These are phyloP conservation scores for Candida chauliodis DNA, from an alignment of 805 yeast species.

Conservation along the genomic window DNA sequence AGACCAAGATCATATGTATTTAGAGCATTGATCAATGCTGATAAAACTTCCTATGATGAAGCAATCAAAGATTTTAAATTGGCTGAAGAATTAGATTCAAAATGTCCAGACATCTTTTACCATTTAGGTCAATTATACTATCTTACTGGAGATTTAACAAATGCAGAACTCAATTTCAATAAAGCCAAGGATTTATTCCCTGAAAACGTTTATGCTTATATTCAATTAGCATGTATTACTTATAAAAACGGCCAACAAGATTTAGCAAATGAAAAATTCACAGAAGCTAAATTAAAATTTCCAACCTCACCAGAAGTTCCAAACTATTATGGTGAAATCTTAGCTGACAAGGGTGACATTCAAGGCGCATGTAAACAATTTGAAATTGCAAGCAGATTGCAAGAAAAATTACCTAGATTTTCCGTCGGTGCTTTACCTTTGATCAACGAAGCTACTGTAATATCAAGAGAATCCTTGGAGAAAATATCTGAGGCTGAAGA, in stretches of 20 bases:
- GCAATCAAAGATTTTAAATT: slow-evolving; percentile 63
- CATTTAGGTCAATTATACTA: slow-evolving; percentile 93
- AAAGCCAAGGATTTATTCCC: slow-evolving; percentile 74
- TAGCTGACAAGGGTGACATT: slow-evolving; percentile 75
- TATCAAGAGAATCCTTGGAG: slow-evolving; percentile 53
- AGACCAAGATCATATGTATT: slow-evolving; percentile 79
- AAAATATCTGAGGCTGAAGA: slow-evolving; percentile 53
- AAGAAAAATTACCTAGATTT: slow-evolving; percentile 61
- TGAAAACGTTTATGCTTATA: slow-evolving; percentile 75
- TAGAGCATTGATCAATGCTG: slow-evolving; percentile 80
- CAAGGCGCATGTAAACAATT: slow-evolving; percentile 76
- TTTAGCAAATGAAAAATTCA: slow-evolving; percentile 63
- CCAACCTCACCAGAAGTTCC: slow-evolving; percentile 89
- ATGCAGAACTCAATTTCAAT: slow-evolving; percentile 72
- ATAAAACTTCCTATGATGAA: slow-evolving; percentile 59
- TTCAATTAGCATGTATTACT: slow-evolving; percentile 89
- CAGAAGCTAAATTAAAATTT: slow-evolving; percentile 67
- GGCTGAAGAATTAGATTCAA: slow-evolving; percentile 67
- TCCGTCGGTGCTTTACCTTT: slow-evolving; percentile 87
- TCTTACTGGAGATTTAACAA: slow-evolving; percentile 66
- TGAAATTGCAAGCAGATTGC: slow-evolving; percentile 81
- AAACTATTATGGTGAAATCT: slow-evolving; percentile 92
- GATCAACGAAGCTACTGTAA: slow-evolving; percentile 79
- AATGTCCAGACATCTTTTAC: slow-evolving; percentile 80
- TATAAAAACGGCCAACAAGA: slow-evolving; percentile 69